Base-by-base conservation (phyloP, 257 asterid genomes). In the Asclepias syriaca region DNA sequence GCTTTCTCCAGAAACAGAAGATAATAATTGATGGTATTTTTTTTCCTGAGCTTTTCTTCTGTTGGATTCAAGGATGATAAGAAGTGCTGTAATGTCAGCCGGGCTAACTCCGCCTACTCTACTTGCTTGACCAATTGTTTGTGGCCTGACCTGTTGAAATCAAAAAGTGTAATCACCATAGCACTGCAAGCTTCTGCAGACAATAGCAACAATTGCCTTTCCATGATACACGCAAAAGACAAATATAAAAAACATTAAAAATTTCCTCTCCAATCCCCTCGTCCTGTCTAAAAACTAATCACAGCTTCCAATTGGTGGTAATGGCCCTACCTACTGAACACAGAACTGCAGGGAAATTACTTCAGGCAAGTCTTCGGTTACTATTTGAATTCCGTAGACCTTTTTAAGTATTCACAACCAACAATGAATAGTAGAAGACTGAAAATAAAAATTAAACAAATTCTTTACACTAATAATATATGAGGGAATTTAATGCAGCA, bases 101-200 rank as follows among this genome's bases (percentile, higher is more conserved):
- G 99, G 99, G 83, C 90, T 94, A 45, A 94, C 97, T 57, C 97
- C 99, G 66, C 99, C 99, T 50, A 94, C 97, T 86, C 99, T 87
- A 80, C 97, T 86, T 22, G 99, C 99, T 83, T 94, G 99, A 58
- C 99, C 99, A 49, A 94, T 83, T 39, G 99, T 94, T 81, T 89
- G 91, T 24, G 99, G 99, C 83, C 97, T 87, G 64, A 94, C 96
- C 99, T 91, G 87, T 34, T 16, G 22, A 34, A 63, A 73, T 46
- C 48, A 5, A 37, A 56, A 56, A 24, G 29, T 22, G 39, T 24
- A 37, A 64, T 50, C 24, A 8, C 27, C 66, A 14, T 39, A 32
- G 66, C 21, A 6, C 40, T 15, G 46, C 11, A 32, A 27, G 45
- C 45, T 58, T 24, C 0, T 61, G 66, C 5, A 34, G 66, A 61